phyloP scores from a whole-genome alignment of 169 alveolate species.

The Babesia sp. region DNA sequence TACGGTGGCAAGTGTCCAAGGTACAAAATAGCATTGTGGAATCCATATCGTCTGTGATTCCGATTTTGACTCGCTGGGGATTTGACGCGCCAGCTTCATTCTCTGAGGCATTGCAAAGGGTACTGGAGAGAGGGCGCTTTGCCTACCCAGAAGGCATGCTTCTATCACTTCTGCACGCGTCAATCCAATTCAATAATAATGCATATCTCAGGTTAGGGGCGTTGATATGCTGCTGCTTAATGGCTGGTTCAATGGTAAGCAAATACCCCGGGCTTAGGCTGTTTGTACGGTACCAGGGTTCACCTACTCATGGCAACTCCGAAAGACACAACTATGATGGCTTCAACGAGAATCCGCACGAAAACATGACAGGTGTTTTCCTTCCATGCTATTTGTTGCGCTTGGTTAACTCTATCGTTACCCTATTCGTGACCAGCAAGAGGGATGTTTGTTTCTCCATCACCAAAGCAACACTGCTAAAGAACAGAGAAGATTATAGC shows the following conservation, averaged over 20 bases:
- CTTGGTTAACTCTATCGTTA: constrained; percentile 3
- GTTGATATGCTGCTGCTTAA: constrained; percentile 7
- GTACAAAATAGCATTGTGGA: background rate
- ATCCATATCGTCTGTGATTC: background rate
- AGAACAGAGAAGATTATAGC: constrained; percentile 1
- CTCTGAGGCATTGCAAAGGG: constrained; percentile 17
- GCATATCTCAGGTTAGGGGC: constrained; percentile 42
- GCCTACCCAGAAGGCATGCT: background rate
- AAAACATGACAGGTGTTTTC: constrained; percentile 1
- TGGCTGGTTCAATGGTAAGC: background rate
- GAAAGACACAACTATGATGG: background rate
- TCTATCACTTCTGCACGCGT: constrained; percentile 19
- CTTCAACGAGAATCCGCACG: background rate
- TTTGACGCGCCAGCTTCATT: constrained; percentile 27
- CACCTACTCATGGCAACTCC: background rate
- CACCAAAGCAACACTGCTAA: constrained; percentile 9
- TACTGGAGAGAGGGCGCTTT: constrained; percentile 12
- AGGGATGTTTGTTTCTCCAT: constrained; percentile 26
- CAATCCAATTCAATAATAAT: constrained; percentile 20
- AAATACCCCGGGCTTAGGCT: background rate
- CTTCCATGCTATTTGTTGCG: constrained; percentile 27
- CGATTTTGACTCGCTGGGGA: constrained; percentile 28
- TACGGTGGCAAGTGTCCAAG: constrained; percentile 8
- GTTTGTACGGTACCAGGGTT: background rate
- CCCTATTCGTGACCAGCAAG: constrained; percentile 9